phyloP scores from a whole-genome alignment of 2,329 filamentous ascomycete genomes.

The Emergomyces africanus region DNA sequence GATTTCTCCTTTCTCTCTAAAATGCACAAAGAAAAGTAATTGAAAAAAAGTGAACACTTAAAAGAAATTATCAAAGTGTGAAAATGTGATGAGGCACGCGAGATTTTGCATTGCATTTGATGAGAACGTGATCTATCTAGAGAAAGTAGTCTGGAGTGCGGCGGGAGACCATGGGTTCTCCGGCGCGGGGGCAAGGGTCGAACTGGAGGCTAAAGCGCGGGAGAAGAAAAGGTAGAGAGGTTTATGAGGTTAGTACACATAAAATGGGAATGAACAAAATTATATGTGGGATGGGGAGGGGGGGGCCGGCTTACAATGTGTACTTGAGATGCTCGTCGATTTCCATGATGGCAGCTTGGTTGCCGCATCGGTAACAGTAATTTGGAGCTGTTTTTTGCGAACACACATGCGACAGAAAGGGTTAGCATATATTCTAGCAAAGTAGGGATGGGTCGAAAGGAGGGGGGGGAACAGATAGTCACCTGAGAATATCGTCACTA shows the following conservation, averaged over 20 bases:
- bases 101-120: neutral
- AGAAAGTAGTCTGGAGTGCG: constrained; percentile 98
- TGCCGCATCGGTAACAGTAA: constrained; percentile 98
- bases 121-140: constrained; percentile 34
- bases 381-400: constrained; percentile 59
- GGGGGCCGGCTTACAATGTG: constrained; percentile 68
- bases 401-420: neutral
- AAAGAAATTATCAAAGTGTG: neutral
- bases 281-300: neutral
- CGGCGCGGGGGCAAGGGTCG: constrained; percentile 91
- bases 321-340: constrained; percentile 99
- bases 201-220: constrained; percentile 73
- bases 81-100: neutral
- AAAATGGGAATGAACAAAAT: neutral
- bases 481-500: constrained; percentile 98
- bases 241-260: neutral
- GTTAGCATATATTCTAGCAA: neutral
- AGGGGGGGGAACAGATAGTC: constrained; percentile 18
- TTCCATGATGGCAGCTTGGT: constrained; percentile 99
- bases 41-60: neutral
- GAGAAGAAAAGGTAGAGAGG: constrained; percentile 5
- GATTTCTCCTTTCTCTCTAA: neutral
- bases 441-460: too few species aligned
- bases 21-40: neutral
- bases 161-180: constrained; percentile 97